Conservation (phyloP, 257 asterid genomes). For the Solanum chilense region DNA sequence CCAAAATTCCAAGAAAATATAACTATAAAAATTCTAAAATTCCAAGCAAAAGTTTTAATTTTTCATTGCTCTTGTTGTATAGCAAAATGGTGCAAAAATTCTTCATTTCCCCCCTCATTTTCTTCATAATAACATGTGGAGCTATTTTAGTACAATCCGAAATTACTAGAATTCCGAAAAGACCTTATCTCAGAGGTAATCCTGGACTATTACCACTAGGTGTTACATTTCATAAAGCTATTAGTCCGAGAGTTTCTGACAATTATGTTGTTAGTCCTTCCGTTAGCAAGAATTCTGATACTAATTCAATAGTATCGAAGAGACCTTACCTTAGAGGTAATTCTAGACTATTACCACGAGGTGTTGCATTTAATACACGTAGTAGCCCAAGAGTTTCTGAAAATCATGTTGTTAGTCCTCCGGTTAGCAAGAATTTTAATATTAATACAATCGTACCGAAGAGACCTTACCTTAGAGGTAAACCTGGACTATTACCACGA, state of each 20-base stretch:
- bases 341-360: not conserved
- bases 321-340: not conserved
- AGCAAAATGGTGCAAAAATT: not conserved
- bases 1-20: not conserved
- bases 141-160: not conserved
- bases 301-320: not conserved
- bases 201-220: not conserved
- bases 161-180: not conserved
- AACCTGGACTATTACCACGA: not conserved
- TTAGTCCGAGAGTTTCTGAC: not conserved
- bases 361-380: not conserved
- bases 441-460: not conserved
- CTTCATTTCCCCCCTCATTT: not conserved
- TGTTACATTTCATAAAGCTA: not conserved
- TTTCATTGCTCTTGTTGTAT: not conserved
- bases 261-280: not conserved
- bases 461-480: not conserved
- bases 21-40: not conserved
- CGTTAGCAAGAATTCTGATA: not conserved
- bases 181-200: not conserved
- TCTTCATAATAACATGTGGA: not conserved
- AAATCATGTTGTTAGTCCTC: not conserved
- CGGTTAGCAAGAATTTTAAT: not conserved
- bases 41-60: not conserved
- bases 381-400: not conserved